Evolutionary conservation across 2,329 filamentous ascomycete genomes (phyloP), one percentile per base, ranked within the genome.

Genomic region (Colletotrichum truncatum): DNA sequence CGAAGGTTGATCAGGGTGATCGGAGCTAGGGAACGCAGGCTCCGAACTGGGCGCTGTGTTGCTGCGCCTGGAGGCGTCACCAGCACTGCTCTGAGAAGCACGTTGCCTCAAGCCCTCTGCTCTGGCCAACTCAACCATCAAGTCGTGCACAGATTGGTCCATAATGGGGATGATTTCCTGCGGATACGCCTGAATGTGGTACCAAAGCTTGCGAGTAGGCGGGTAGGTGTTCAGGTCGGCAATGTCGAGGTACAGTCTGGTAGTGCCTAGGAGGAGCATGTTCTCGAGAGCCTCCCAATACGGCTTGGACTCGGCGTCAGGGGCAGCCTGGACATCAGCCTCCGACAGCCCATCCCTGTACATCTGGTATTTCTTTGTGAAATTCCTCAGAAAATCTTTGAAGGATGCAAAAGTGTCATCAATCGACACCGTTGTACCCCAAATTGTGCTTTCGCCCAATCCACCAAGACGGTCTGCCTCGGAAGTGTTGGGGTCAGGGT

Each of bases 351-450:
- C 94, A 71, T 97, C 93, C 21, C 89, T 88, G 81, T 95, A 96
- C 87, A 98, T 88, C 68, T 96, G 93, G 74, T 99, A 98, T 78
- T 98, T 98, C 70, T 89, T 90, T 66, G 94, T 93, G 72, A 96
- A 99, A 76, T 97, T 97, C 75, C 90, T 89, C 26, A 99, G 82
- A 73, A 99, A 99, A 69, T 96, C 94, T 74, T 96, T 95, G 83
- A 98, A 97, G 0, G 90, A 85, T 54, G 89, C 88, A 77, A 97
- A 92, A 0, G 93, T 94, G 76, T 98, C 94, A 66, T 93, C 89
- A 56, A 99, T 91, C 5, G 95, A 97, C 52, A 99, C 93, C 38
- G 97, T 98, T 43, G 96, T 99, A 77, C 96, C 96, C 96, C 96
- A 99, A 69, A 99, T 95, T 63, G 97, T 88, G 70, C 91, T 89